Base-by-base conservation (phyloP, 352 stramenopile species). In the Globisporangium cystogenes region DNA sequence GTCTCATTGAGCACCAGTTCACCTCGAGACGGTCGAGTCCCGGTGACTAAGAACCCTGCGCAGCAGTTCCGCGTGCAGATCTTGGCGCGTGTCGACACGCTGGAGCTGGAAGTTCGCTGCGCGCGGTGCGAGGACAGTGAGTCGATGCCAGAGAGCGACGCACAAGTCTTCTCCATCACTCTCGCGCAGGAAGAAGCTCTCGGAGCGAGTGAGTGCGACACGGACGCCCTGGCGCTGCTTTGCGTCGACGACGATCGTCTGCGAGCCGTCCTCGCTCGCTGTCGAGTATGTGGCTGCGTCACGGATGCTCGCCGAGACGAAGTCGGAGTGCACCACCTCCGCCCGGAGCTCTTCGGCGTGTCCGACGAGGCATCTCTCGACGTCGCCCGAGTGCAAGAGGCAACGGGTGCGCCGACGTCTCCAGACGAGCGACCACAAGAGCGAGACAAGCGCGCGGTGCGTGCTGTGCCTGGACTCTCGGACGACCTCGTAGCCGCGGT, bases 401-500 rank as follows among this genome's bases (percentile, higher is more conserved):
- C 14, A 1, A 20, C 11, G 6, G 12, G n/a, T 41, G 11, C 10
- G 33, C 18, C 6, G 8, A 31, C 27, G 8, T 31, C 27, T 8
- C 8, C 27, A 8, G 27, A 31, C 5, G 27, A 31, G 27, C 27
- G 46, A 52, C 4, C 24, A 35, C 40, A 27, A 29, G 31, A 11
- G 53, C 62, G 27, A 31, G 27, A 31, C 8, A 31, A 31, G 27
- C 27, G 27, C 27, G 8, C 27, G 6, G 8, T 31, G 27, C 27
- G 27, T 8, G 27, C 27, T 12, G 46, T 76, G 27, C 48, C 53
- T 31, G 64, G 65, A 2, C 53, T 76, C 21, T 68, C 67, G 10
- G 41, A 39, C 3, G 40, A 62, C 15, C 20, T 63, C 44, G 55
- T 60, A 7, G 15, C 8, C n/a, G 8, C 53, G 1, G 18, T 79